These are phyloP conservation scores for Cronartium quercuum DNA, from an alignment of 1,284 basidiomycete species.

Conservation along the genomic window DNA sequence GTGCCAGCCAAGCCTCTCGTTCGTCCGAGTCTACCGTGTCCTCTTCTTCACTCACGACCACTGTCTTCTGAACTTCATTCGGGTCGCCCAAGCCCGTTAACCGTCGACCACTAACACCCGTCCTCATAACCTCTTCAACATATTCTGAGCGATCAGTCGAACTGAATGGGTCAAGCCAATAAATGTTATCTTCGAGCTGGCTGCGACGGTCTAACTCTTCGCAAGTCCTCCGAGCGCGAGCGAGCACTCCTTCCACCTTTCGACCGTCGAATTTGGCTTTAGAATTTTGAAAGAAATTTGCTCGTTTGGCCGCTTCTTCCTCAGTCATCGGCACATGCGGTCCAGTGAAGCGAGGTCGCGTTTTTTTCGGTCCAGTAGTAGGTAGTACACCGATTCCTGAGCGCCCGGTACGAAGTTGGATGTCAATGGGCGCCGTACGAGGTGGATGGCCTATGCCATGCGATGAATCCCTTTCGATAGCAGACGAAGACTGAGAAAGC, in stretches of 20 bases:
- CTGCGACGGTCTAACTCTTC: slow-evolving; percentile 32
- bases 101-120: background rate
- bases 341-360: background rate
- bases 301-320: background rate
- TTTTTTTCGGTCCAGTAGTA: background rate
- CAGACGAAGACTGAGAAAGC: background rate
- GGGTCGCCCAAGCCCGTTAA: background rate
- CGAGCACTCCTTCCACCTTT: slow-evolving; percentile 6
- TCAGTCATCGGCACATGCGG: background rate
- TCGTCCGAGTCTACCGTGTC: background rate
- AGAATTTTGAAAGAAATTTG: slow-evolving; percentile 14
- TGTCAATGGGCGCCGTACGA: slow-evolving; percentile 6
- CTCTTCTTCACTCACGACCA: background rate
- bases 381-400: slow-evolving; percentile 1
- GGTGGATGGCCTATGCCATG: background rate
- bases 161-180: slow-evolving; percentile 4
- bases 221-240: slow-evolving; percentile 19
- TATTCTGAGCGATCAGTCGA: background rate
- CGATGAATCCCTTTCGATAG: too few relatives aligned
- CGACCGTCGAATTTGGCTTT: slow-evolving; percentile 11
- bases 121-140: background rate
- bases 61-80: background rate
- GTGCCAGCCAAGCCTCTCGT: slow-evolving; percentile 14
- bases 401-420: background rate
- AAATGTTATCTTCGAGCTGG: slow-evolving; percentile 19